Evolutionary conservation across 306 rosid genomes (phyloP), one percentile per base, ranked within the genome.

Genomic region (Vigna reflexopilosa): DNA sequence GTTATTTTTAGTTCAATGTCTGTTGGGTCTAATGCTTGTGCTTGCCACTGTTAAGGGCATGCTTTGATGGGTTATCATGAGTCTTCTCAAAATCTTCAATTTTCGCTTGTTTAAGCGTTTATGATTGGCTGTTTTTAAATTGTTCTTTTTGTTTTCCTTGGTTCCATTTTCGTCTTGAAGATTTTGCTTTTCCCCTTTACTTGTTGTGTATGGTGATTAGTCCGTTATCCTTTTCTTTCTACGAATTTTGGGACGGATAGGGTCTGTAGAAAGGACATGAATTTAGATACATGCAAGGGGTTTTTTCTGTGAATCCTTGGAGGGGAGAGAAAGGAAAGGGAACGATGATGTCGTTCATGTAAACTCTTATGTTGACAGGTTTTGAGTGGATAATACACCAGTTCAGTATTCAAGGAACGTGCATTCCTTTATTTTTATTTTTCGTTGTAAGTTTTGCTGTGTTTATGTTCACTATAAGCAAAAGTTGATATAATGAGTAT

Each of bases 181-280:
- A 52, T 68, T 75, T 52, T 51, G 67, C 48, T 75, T 58, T 67
- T 76, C 66, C 77, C 54, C 62, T 77, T 72, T 4, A 24, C 51
- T 15, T 65, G 49, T 79, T 69, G 14, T 45, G 28, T 64, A 4
- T 22, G 1, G 24, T 50, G 44, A 14, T 32, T 42, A 15, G 50
- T 79, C 9, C 38, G 20, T 49, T 45, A 42, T 63, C 45, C 45
- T 79, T 77, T 83, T 50, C 63, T 32, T 59, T 83, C 75, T 47
- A 12, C 54, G 54, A 17, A 61, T 54, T 68, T 71, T 64, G 38
- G 65, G 62, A 5, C 22, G n/a, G 54, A 52, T 32, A 55, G 42
- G 63, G 49, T 67, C 47, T 44, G 61, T 8, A 6, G 42, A 57
- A 15, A 30, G 14, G 36, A 16, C 51, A 67, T 28, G 58, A 26